Evolutionary conservation across 2,329 filamentous ascomycete species (phyloP).

Genomic region (Aspergillus ustus): DNA sequence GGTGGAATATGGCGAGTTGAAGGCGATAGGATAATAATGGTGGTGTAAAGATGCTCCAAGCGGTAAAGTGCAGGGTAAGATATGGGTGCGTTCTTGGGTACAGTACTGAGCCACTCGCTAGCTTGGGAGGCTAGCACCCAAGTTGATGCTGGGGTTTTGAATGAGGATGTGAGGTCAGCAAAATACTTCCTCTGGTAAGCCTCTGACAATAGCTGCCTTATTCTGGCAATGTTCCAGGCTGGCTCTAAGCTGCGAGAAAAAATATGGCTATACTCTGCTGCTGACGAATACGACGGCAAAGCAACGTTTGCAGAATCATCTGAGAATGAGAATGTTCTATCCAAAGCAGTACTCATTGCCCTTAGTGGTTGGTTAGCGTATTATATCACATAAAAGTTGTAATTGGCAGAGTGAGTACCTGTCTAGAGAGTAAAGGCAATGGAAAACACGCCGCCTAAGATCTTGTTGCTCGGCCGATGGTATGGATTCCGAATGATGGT

Average conservation of each 20-base stretch:
- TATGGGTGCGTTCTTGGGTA: conserved; percentile 68
- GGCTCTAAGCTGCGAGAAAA: conserved; percentile 67
- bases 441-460: conserved; percentile 80
- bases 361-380: conserved; percentile 48
- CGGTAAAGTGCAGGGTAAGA: conserved; percentile 78
- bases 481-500: conserved; percentile 73
- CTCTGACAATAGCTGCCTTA: conserved; percentile 82
- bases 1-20: conserved; percentile 72
- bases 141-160: conserved; percentile 62
- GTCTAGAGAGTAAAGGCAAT: conserved; percentile 88
- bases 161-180: conserved; percentile 69
- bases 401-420: conserved; percentile 57
- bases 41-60: conserved; percentile 87
- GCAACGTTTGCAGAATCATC: conserved; percentile 84
- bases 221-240: conserved; percentile 76
- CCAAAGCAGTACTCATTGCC: conserved; percentile 85
- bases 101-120: conserved; percentile 75
- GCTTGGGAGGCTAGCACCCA: conserved; percentile 61
- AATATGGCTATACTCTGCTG: conserved; percentile 41
- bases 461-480: conserved; percentile 74
- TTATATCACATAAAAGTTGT: not conserved
- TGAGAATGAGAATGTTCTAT: conserved; percentile 88
- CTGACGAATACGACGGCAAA: conserved; percentile 63
- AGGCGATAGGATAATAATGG: conserved; percentile 85
- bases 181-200: conserved; percentile 92